These are phyloP conservation scores for bread wheat (Triticum aestivum) DNA, from an alignment of 176 grass and related monocot genomes.

Conservation along the genomic window DNA sequence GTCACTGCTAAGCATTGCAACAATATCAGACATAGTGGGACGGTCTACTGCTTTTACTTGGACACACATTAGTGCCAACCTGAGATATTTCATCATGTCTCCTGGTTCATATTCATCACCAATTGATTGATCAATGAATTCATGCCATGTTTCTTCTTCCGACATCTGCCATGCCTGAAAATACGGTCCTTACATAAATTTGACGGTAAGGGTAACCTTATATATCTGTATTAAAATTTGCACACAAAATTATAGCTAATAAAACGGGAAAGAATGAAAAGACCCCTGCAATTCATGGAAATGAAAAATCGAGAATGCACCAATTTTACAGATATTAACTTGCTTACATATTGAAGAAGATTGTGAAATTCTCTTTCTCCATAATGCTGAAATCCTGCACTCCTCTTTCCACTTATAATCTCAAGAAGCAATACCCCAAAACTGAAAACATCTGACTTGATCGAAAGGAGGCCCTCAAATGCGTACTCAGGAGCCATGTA, in stretches of 20 bases:
- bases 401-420: constrained; percentile 53
- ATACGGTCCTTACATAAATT: background rate
- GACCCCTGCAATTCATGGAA: background rate
- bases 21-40: constrained; percentile 36
- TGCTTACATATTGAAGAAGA: constrained; percentile 45
- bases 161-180: constrained; percentile 45
- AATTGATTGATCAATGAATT: constrained; percentile 42
- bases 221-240: background rate
- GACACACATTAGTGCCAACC: constrained; percentile 41
- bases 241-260: background rate
- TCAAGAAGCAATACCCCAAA: constrained; percentile 60
- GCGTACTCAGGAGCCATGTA: constrained; percentile 76
- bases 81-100: constrained; percentile 35
- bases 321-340: background rate
- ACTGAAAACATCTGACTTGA: constrained; percentile 70
- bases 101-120: constrained; percentile 28
- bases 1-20: constrained; percentile 34
- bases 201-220: background rate
- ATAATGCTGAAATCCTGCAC: constrained; percentile 33
- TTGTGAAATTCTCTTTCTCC: constrained; percentile 41
- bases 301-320: background rate
- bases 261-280: background rate
- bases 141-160: constrained; percentile 30
- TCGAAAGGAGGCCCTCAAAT: constrained; percentile 46
- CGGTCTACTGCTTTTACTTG: constrained; percentile 41